These are phyloP conservation scores for Noccaea caerulescens DNA, from an alignment of 345 rosid genomes.

Conservation along the genomic window DNA sequence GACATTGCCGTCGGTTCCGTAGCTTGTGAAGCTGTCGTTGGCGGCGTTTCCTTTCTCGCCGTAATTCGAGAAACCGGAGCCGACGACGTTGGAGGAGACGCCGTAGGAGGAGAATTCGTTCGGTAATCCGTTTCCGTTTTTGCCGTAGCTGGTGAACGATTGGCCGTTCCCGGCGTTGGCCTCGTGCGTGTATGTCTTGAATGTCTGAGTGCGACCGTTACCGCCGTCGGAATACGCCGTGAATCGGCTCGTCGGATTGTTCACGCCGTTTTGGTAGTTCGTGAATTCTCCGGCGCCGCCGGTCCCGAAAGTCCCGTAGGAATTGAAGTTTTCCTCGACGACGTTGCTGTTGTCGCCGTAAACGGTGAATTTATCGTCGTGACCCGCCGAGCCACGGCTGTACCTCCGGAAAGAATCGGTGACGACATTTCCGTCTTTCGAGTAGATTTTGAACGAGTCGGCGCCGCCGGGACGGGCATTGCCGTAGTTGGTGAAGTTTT, in stretches of 20 bases:
- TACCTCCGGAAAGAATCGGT: slow-evolving; percentile 64
- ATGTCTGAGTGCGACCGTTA: slow-evolving; percentile 53
- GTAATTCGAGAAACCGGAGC: slow-evolving; percentile 66
- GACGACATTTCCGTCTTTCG: slow-evolving; percentile 44
- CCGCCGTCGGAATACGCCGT: slow-evolving; percentile 59
- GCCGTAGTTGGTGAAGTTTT: slow-evolving; percentile 85
- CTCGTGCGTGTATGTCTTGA: slow-evolving; percentile 53
- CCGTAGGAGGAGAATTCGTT: slow-evolving; percentile 65
- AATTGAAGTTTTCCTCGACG: slow-evolving; percentile 71
- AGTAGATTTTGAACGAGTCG: slow-evolving; percentile 62
- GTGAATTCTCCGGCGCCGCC: slow-evolving; percentile 72
- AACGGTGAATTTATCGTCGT: slow-evolving; percentile 49
- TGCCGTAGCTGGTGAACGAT: slow-evolving; percentile 65
- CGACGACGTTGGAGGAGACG: slow-evolving; percentile 59
- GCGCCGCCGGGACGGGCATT: slow-evolving; percentile 51
- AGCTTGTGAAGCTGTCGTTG: slow-evolving; percentile 66
- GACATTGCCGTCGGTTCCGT: slow-evolving; percentile 63
- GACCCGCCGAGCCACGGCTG: slow-evolving; percentile 54
- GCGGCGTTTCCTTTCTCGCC: slow-evolving; percentile 65
- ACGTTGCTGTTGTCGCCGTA: slow-evolving; percentile 57
- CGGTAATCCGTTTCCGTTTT: slow-evolving; percentile 64
- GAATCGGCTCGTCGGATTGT: slow-evolving; percentile 67
- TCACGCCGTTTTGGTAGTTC: slow-evolving; percentile 56
- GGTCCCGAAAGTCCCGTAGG: slow-evolving; percentile 64
- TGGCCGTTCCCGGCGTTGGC: slow-evolving; percentile 67